Evolutionary conservation across 202 grass and related monocot genomes (phyloP), one percentile per base, ranked within the genome.

Genomic region (Dendrocalamus latiflorus): DNA sequence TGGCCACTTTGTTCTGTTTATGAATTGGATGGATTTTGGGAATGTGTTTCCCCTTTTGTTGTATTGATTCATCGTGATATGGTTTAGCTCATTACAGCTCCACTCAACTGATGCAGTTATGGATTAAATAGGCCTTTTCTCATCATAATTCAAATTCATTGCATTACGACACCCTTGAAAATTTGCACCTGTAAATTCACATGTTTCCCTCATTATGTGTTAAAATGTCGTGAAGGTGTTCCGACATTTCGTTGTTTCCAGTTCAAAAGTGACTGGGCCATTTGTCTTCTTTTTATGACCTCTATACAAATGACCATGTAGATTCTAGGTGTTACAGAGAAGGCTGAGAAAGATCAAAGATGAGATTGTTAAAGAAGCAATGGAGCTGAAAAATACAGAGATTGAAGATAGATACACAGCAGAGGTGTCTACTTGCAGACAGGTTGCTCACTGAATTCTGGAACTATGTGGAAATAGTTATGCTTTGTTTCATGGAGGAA

Each of bases 341-440:
- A 28, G 26, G 26, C 26, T 28, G 26, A 28, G 26, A 28, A 28
- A 28, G 26, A 28, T 1, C n/a, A n/a, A n/a, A n/a, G n/a, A n/a
- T n/a, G 26, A 28, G 26, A 28, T 28, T 53, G 96, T 95, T 38
- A 99, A 95, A 85, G 83, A 93, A 15, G 96, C 89, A 57, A 94
- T 92, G 81, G 93, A 92, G 44, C 76, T 99, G 30, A 95, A 90
- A 86, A 92, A 65, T 75, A 50, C 87, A 49, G 87, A 80, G 41
- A 93, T 92, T 21, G 93, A 99, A 77, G 93, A 95, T 68, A 93
- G 96, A 58, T 98, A 95, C 81, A 91, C 89, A 6, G 22, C 74
- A 21, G 91, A 93, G 36, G 83, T 91, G 51, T 82, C 85, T 51
- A 42, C 83, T 53, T 83, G 78, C 68, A 92, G 96, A 85, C 93